A percentile compares a stretch with the other conserved stretches of the same genome.
phyloP scores from a whole-genome alignment of 306 rosid species.

The Vigna angularis region DNA sequence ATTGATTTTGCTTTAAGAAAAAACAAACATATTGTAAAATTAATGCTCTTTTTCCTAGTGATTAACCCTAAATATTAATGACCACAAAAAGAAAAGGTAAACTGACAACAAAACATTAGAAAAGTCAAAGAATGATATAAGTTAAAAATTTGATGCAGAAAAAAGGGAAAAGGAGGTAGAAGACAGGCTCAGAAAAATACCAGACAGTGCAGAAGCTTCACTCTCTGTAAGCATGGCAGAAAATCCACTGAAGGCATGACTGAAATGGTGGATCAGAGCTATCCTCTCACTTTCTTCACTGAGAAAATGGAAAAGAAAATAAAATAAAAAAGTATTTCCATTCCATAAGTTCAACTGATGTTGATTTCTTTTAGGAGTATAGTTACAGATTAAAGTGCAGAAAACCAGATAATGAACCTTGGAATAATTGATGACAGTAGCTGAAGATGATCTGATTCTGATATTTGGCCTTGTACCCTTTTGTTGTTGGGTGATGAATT shows the following conservation, averaged over 20 bases:
- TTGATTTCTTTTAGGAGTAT: slow-evolving; percentile 8
- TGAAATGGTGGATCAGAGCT: slow-evolving; percentile 66
- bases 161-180: slow-evolving; percentile 1
- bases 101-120: slow-evolving; percentile 9
- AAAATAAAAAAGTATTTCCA: not conserved
- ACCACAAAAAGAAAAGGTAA: not conserved
- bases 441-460: slow-evolving; percentile 62
- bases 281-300: slow-evolving; percentile 72
- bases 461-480: slow-evolving; percentile 46
- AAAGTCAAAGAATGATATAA: slow-evolving; percentile 36
- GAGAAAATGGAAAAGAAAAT: slow-evolving; percentile 30
- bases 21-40: slow-evolving; percentile 23
- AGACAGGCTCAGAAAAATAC: slow-evolving; percentile 50
- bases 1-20: slow-evolving; percentile 42
- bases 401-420: slow-evolving; percentile 41
- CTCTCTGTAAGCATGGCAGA: slow-evolving; percentile 84
- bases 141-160: slow-evolving; percentile 24
- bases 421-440: slow-evolving; percentile 68
- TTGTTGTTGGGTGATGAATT: slow-evolving; percentile 57
- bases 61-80: not conserved
- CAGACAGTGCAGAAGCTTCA: slow-evolving; percentile 87
- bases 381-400: slow-evolving; percentile 8
- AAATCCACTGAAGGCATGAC: slow-evolving; percentile 88
- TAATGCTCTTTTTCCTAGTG: slow-evolving; percentile 1
- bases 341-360: not conserved